Evolutionary conservation across 768 basidiomycete genomes (phyloP), one percentile per base, ranked within the genome.

Genomic region (Termitomyces sp.): DNA sequence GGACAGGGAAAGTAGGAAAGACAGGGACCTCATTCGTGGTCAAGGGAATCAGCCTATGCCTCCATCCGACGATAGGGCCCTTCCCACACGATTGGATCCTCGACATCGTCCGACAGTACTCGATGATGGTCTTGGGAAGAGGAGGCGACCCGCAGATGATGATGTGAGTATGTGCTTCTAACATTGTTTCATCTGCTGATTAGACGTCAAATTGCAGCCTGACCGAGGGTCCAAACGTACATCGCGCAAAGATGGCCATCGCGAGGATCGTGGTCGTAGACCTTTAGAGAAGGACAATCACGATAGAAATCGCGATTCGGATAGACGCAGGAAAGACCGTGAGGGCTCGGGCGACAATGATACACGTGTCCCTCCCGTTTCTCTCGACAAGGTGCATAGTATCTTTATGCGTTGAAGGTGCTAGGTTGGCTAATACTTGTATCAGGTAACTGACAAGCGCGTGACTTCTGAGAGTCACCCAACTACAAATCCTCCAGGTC

Each of bases 221-320:
- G 90, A 92, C 52, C 82, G 90, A 62, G 78, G 79, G 35, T 80
- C 85, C n/a, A 92, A 92, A 69, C 86, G 90, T n/a, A 82, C 83
- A 58, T 87, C 90, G 57, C 84, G 90, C 50, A 89, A 88, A 67
- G 89, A 91, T 3, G 71, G 81, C 32, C 87, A 90, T 65, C 83
- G 89, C 50, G 90, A 92, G 55, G 90, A 92, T 40, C 79, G 89
- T 36, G 74, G 73, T 60, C 83, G 89, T 28, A 82, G 89, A 53
- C 75, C 76, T 14, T 73, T 76, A 13, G 90, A 90, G 45, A 89
- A 89, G 67, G 88, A 90, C 47, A 69, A 77, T 28, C 81, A 85
- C 58, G 88, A 90, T 32, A 79, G 87, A 48, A 74, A 71, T 30
- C 81, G 87, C 55, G 90, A 92, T 24, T 81, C 85, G 3, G 80